These are phyloP conservation scores for Corylus heterophylla DNA, from an alignment of 306 rosid genomes.

Conservation along the genomic window DNA sequence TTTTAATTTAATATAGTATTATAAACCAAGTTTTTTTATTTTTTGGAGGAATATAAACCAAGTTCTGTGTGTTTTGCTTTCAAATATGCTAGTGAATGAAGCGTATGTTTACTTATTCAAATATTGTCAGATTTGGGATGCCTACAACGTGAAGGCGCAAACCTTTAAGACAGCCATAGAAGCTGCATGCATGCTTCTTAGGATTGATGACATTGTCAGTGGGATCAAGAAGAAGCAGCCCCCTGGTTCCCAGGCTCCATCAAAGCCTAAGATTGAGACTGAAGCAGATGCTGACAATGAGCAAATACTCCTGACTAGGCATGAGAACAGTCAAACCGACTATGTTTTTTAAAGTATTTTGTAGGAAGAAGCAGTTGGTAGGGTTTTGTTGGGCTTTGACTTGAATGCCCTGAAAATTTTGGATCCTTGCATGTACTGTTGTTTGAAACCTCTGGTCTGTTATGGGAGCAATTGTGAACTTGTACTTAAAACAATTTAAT, in stretches of 20 bases:
- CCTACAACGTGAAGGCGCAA: slow-evolving; percentile 94
- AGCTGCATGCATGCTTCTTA: slow-evolving; percentile 96
- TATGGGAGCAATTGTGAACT: slow-evolving; percentile 8
- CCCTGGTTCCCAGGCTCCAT: slow-evolving; percentile 59
- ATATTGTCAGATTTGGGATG: slow-evolving; percentile 81
- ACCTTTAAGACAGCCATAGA: slow-evolving; percentile 98
- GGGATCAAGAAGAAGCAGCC: slow-evolving; percentile 94
- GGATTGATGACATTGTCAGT: slow-evolving; percentile 96
- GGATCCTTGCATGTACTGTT: background rate
- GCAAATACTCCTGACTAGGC: slow-evolving; percentile 75
- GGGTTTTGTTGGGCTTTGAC: slow-evolving; percentile 10
- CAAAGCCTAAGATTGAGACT: slow-evolving; percentile 76
- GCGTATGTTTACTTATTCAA: slow-evolving; percentile 14
- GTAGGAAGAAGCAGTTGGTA: slow-evolving; percentile 5
- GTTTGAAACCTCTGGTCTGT: slow-evolving; percentile 25
- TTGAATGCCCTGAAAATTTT: too few relatives aligned
- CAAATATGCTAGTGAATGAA: background rate
- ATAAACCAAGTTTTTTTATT: too few relatives aligned
- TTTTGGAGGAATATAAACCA: too few relatives aligned
- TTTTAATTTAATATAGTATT: background rate
- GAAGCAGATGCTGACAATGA: slow-evolving; percentile 84
- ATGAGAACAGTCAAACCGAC: slow-evolving; percentile 13
- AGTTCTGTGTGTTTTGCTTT: background rate
- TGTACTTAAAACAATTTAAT: background rate
- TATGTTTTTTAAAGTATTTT: slow-evolving; percentile 20